These are phyloP conservation scores for Xylaria sp. DNA, from an alignment of 2,329 filamentous ascomycete species.

Conservation along the genomic window DNA sequence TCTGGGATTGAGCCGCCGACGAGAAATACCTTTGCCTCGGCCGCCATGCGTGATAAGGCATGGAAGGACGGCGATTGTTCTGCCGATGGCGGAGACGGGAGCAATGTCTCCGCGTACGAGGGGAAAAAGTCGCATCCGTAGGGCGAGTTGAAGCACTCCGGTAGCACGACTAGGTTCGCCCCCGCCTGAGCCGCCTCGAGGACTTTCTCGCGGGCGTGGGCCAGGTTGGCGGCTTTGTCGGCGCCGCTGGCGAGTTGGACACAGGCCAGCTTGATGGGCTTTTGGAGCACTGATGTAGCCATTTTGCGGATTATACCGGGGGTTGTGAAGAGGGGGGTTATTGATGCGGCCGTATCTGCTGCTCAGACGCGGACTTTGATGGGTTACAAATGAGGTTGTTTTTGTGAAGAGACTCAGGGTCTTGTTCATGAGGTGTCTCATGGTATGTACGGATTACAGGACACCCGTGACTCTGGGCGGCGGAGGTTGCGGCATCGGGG, in stretches of 20 bases:
- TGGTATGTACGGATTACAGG: slow-evolving; percentile 13
- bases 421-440: slow-evolving; percentile 25
- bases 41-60: slow-evolving; percentile 73
- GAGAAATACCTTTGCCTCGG: slow-evolving; percentile 72
- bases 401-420: slow-evolving; percentile 22
- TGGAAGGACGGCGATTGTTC: slow-evolving; percentile 78
- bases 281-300: slow-evolving; percentile 53
- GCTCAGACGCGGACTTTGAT: background rate
- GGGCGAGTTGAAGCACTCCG: slow-evolving; percentile 98
- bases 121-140: slow-evolving; percentile 91
- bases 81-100: slow-evolving; percentile 64
- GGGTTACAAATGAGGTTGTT: background rate
- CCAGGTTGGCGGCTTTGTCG: slow-evolving; percentile 81
- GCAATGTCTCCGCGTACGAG: slow-evolving; percentile 83
- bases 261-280: slow-evolving; percentile 72
- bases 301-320: slow-evolving; percentile 22
- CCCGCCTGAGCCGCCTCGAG: slow-evolving; percentile 70
- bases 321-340: slow-evolving; percentile 13
- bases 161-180: slow-evolving; percentile 82
- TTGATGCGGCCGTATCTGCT: slow-evolving; percentile 6
- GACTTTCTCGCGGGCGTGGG: slow-evolving; percentile 74
- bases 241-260: slow-evolving; percentile 75
- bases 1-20: slow-evolving; percentile 93
- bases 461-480: slow-evolving; percentile 1
- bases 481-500: slow-evolving; percentile 26